Conservation (phyloP, 2,329 filamentous ascomycete species). For the Biscogniauxia marginata region DNA sequence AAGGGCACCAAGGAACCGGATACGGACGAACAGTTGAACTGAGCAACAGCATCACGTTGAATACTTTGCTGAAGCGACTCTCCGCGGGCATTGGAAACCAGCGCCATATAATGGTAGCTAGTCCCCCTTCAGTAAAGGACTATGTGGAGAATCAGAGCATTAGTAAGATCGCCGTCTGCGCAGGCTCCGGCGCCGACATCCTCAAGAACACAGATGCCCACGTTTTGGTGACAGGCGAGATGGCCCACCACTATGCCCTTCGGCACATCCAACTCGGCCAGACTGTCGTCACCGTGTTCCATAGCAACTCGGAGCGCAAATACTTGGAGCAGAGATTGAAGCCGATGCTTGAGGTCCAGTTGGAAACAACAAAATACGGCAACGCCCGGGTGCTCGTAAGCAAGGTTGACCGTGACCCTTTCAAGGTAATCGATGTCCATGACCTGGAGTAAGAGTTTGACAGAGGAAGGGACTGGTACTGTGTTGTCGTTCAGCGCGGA, state of each 20-base stretch:
- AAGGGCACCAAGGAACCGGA: conserved; percentile 47
- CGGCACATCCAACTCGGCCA: conserved; percentile 81
- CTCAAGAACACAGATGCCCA: conserved; percentile 71
- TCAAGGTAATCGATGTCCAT: conserved; percentile 65
- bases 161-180: conserved; percentile 77
- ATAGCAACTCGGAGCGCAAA: conserved; percentile 87
- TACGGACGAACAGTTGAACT: conserved; percentile 53
- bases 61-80: conserved; percentile 50
- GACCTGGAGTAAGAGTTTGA: conserved; percentile 28
- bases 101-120: conserved; percentile 48
- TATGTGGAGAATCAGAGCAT: conserved; percentile 43
- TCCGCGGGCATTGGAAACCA: conserved; percentile 69
- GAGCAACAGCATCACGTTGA: conserved; percentile 36
- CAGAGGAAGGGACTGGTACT: no score
- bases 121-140: conserved; percentile 41
- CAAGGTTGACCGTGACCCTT: conserved; percentile 81
- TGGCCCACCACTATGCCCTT: conserved; percentile 90
- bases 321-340: conserved; percentile 74
- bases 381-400: conserved; percentile 67
- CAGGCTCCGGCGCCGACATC: conserved; percentile 80
- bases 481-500: no score
- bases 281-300: conserved; percentile 81
- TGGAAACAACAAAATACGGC: conserved; percentile 50
- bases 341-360: conserved; percentile 57
- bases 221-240: conserved; percentile 85